A percentile compares a stretch with the other conserved stretches of the same genome.
These are phyloP conservation scores for Pyrenula aspistea DNA, from an alignment of 495 filamentous ascomycete species.

Conservation along the genomic window DNA sequence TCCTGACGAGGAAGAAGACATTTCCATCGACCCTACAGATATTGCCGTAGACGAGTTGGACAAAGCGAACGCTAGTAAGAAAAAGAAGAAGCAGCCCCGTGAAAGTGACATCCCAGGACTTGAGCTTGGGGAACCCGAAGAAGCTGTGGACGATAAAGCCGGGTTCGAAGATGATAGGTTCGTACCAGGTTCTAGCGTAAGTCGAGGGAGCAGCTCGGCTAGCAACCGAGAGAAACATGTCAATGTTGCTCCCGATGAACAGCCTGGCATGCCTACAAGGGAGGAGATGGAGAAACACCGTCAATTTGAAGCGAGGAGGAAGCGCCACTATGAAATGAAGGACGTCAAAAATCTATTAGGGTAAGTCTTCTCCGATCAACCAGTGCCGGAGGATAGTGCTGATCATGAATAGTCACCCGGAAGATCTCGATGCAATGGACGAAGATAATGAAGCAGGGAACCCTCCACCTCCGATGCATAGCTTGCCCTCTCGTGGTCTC, in stretches of 20 bases:
- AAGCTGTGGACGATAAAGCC: conserved; percentile 24
- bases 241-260: conserved; percentile 58
- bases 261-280: conserved; percentile 37
- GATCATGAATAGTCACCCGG: conserved; percentile 26
- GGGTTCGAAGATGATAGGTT: conserved; percentile 21
- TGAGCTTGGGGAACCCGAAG: conserved; percentile 90
- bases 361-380: conserved; percentile 26
- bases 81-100: conserved; percentile 24
- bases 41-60: conserved; percentile 66
- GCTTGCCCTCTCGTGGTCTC: conserved; percentile 3
- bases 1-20: conserved; percentile 49
- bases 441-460: conserved; percentile 30
- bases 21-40: conserved; percentile 41
- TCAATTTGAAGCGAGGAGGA: conserved; percentile 80
- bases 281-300: conserved; percentile 84
- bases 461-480: conserved; percentile 7
- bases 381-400: conserved; percentile 5
- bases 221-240: conserved; percentile 55
- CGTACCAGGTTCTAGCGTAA: conserved; percentile 33
- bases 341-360: conserved; percentile 83
- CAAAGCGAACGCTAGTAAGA: conserved; percentile 18
- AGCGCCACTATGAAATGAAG: conserved; percentile 98
- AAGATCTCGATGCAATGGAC: conserved; percentile 39
- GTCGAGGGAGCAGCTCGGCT: conserved; percentile 31
- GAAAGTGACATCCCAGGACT: conserved; percentile 84